A percentile compares a stretch with the other conserved stretches of the same genome.
Evolutionary conservation across 139 green algal genomes (phyloP).

Genomic region (Pycnococcus provasolii): DNA sequence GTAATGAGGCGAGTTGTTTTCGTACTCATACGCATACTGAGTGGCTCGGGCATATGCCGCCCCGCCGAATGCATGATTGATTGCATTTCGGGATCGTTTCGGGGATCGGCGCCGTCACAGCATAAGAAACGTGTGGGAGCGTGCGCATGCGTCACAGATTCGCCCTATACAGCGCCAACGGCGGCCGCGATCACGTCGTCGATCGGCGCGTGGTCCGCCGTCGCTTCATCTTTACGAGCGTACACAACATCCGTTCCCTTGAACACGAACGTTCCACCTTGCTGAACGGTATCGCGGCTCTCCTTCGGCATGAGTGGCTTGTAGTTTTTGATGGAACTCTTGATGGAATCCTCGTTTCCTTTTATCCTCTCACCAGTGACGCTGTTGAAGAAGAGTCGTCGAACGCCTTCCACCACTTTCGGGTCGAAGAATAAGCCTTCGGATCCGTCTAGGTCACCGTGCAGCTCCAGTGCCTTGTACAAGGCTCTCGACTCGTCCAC

Average conservation of each 20-base stretch:
- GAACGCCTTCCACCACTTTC: background rate
- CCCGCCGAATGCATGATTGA: too few species aligned
- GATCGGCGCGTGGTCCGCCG: background rate
- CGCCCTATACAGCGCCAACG: too few species aligned
- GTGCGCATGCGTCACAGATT: too few species aligned
- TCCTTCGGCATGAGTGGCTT: background rate
- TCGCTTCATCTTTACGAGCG: background rate
- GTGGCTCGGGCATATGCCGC: too few species aligned
- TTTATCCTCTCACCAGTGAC: background rate
- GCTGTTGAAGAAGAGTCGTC: constrained; percentile 1
- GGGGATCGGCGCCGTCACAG: too few species aligned
- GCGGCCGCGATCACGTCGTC: too few species aligned
- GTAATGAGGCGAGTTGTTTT: too few species aligned
- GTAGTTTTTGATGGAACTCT: background rate
- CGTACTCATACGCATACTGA: too few species aligned
- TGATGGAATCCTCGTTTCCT: background rate
- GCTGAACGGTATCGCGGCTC: background rate
- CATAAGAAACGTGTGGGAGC: too few species aligned
- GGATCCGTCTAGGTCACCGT: background rate
- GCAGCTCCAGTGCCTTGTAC: background rate
- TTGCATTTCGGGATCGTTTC: too few species aligned
- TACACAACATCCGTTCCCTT: background rate
- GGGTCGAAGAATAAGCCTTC: constrained; percentile 1
- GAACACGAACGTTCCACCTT: background rate
- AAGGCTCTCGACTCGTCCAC: too few species aligned